Conservation (phyloP, 352 stramenopile genomes). For the Globisporangium takayamanum region DNA sequence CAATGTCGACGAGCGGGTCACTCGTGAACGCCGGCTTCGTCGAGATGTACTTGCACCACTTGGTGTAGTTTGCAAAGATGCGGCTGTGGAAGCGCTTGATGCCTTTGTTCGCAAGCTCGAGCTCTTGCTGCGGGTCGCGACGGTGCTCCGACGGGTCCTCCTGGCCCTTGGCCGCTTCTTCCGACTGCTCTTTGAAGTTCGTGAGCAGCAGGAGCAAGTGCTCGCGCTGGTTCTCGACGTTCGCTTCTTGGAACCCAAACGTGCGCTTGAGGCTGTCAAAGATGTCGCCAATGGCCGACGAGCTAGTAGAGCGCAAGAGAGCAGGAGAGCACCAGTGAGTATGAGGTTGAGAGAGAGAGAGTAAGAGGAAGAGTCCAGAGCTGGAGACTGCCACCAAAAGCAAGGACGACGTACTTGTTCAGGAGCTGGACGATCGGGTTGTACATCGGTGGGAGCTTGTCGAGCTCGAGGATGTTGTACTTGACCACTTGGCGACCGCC, state of each 20-base stretch:
- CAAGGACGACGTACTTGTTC: constrained; percentile 30
- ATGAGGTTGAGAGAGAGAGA: not conserved
- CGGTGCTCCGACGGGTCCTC: constrained; percentile 32
- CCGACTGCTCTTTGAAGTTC: constrained; percentile 74
- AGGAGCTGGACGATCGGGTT: constrained; percentile 52
- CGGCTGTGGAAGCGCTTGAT: constrained; percentile 71
- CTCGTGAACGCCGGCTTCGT: constrained; percentile 72
- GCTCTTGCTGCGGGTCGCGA: constrained; percentile 59
- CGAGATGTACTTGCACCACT: constrained; percentile 86
- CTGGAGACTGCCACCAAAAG: constrained; percentile 3
- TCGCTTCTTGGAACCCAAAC: constrained; percentile 94
- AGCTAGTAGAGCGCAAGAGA: constrained; percentile 16
- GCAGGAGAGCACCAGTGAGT: constrained; percentile 3
- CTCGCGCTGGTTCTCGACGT: constrained; percentile 72
- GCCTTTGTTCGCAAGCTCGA: constrained; percentile 67
- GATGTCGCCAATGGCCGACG: constrained; percentile 53
- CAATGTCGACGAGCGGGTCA: constrained; percentile 71
- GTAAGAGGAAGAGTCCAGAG: not conserved
- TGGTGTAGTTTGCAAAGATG: constrained; percentile 82
- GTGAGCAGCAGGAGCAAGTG: constrained; percentile 75
- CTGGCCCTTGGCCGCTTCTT: constrained; percentile 37
- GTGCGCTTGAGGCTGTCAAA: constrained; percentile 93
- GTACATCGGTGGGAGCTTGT: constrained; percentile 58
- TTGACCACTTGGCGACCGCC: constrained; percentile 33
- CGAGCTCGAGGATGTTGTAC: constrained; percentile 71